Conservation (phyloP, 2,329 filamentous ascomycete genomes). For the Colletotrichum incanum region DNA sequence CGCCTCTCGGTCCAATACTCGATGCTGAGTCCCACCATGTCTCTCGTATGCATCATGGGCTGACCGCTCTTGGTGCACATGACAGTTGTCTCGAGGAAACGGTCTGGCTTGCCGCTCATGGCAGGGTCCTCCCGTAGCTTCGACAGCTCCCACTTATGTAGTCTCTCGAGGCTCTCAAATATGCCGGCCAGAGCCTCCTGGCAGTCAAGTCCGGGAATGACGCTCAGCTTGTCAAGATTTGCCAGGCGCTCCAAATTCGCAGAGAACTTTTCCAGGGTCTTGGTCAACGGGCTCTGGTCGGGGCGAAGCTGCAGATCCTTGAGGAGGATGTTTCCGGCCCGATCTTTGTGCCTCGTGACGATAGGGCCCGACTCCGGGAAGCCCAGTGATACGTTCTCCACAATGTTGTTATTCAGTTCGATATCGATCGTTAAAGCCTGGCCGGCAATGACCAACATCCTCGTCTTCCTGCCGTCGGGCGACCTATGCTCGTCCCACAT, state of each 20-base stretch:
- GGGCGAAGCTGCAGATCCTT: conserved; percentile 74
- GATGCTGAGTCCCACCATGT: conserved; percentile 77
- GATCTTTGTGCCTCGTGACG: conserved; percentile 72
- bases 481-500: conserved; percentile 70
- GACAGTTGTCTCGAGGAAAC: conserved; percentile 69
- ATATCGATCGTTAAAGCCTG: conserved; percentile 75
- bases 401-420: conserved; percentile 72
- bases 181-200: conserved; percentile 84
- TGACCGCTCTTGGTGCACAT: conserved; percentile 80
- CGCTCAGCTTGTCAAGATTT: conserved; percentile 79
- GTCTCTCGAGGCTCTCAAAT: conserved; percentile 76
- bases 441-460: conserved; percentile 74
- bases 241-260: conserved; percentile 80
- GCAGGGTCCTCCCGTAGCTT: conserved; percentile 66
- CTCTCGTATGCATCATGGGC: conserved; percentile 79
- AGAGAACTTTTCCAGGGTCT: conserved; percentile 79
- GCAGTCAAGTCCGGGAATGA: conserved; percentile 78
- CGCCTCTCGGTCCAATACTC: conserved; percentile 84
- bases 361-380: conserved; percentile 74
- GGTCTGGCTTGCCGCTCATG: conserved; percentile 61
- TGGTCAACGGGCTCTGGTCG: conserved; percentile 76
- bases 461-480: conserved; percentile 64
- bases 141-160: conserved; percentile 81
- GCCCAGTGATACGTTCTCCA: conserved; percentile 73
- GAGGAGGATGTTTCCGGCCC: conserved; percentile 77